Evolutionary conservation across 129 eudicot species (phyloP).

Genomic region (Flaveria sonorensis): DNA sequence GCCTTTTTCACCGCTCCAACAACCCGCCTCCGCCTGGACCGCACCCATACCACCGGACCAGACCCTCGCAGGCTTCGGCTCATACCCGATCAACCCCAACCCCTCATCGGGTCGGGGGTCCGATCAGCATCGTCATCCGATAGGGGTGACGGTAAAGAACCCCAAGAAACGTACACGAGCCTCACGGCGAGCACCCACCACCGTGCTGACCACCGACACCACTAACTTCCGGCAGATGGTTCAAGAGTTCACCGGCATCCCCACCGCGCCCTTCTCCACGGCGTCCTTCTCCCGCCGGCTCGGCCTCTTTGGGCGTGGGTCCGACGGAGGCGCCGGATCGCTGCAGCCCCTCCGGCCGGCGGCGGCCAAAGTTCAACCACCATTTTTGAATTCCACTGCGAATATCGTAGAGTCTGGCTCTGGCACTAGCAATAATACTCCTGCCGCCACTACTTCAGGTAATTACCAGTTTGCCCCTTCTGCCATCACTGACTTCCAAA

Average conservation of each 20-base stretch:
- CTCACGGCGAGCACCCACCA: conserved; percentile 91
- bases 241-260: conserved; percentile 93
- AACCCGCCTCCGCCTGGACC: conserved; percentile 45
- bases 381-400: conserved; percentile 35
- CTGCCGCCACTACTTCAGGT: conserved; percentile 12
- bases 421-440: not conserved
- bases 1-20: conserved; percentile 21
- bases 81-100: conserved; percentile 31
- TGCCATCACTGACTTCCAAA: conserved; percentile 10
- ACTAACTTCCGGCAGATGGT: conserved; percentile 86
- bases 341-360: conserved; percentile 39
- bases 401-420: conserved; percentile 25
- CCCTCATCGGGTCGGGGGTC: not conserved
- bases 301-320: conserved; percentile 43
- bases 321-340: no score
- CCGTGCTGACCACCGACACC: conserved; percentile 82
- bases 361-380: conserved; percentile 50
- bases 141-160: conserved; percentile 39
- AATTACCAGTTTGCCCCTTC: conserved; percentile 28
- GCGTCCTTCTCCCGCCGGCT: conserved; percentile 59
- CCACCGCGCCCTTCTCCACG: conserved; percentile 65
- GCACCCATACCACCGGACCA: conserved; percentile 25
- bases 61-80: not conserved
- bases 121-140: conserved; percentile 14
- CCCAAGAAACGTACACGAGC: conserved; percentile 83